Evolutionary conservation across 2,329 filamentous ascomycete genomes (phyloP), one percentile per base, ranked within the genome.

Genomic region (Aureobasidium mangrovei): DNA sequence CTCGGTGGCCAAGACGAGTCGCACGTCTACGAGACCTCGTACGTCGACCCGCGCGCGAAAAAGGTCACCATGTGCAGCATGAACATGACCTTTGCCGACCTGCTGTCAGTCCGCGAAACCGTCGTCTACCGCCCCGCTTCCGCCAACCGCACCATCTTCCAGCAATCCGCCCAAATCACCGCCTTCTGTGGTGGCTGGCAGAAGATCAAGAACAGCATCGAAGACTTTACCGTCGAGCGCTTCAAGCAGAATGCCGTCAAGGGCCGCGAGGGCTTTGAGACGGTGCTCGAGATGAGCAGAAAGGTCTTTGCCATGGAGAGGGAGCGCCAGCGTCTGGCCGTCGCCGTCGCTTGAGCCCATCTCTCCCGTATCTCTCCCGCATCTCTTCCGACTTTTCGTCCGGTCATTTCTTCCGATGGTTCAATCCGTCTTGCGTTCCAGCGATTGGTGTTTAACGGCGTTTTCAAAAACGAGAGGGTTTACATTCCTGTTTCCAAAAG

Each of bases 131-230:
- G 79, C 61, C 90, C 89, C 0, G 71, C 59, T 10, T 54, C 54
- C 12, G 63, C 66, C 2, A 69, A 69, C 4, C 79, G 74, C 69
- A 98, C 93, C 2, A 79, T 85, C 59, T 97, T 98, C 67, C 78
- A 83, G 45, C 93, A 98, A 74, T 84, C 89, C 58, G 93, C 93
- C 38, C 83, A 91, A 72, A 91, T 98, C 67, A 95, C 91, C 1
- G 93, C 93, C 0, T 76, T 97, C 7, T 95, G 90, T 70, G 91
- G 93, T 61, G 93, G 93, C 58, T 98, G 93, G 91, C 88, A 96
- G 73, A 89, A 90, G 67, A 90, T 97, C 68, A 93, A 89, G 77
- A 95, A 93, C 73, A 88, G 85, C 68, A 94, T 98, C 63, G 93
- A 98, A 75, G 90, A 97, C 63, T 84, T 88, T 51, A 86, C 90